Percentiles rank a stretch among this genome's conserved stretches.
Evolutionary conservation across 257 asterid genomes (phyloP).

Genomic region (Solanum piurae): DNA sequence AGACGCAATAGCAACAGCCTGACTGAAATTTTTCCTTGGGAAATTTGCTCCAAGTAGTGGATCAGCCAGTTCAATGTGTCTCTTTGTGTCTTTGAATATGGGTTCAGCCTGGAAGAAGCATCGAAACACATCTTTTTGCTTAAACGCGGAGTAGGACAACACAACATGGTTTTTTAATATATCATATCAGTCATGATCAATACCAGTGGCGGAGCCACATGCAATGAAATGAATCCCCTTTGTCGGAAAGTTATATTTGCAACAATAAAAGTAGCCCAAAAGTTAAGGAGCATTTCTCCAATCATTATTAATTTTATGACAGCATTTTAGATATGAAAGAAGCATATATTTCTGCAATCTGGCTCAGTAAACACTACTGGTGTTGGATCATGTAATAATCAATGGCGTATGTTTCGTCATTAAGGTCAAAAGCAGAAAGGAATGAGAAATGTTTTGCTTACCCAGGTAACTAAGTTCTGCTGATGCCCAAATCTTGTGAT

Average conservation of each 20-base stretch:
- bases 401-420: background rate
- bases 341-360: background rate
- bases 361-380: background rate
- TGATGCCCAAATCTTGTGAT: slow-evolving; percentile 22
- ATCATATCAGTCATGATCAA: background rate
- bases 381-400: background rate
- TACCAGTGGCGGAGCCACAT: background rate
- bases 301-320: background rate
- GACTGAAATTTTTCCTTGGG: slow-evolving; percentile 58
- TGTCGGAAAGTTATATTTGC: background rate
- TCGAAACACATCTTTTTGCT: background rate
- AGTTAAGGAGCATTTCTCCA: background rate
- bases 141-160: background rate
- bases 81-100: slow-evolving; percentile 44
- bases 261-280: background rate
- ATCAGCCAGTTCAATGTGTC: slow-evolving; percentile 53
- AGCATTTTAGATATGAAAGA: background rate
- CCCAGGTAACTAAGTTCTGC: slow-evolving; percentile 69
- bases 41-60: slow-evolving; percentile 45
- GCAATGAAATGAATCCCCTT: background rate
- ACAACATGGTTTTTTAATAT: background rate
- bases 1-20: slow-evolving; percentile 69
- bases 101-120: slow-evolving; percentile 48
- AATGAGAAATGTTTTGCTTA: slow-evolving; percentile 9
- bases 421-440: background rate